Evolutionary conservation across 345 rosid species (phyloP).

Genomic region (Citrus medica): DNA sequence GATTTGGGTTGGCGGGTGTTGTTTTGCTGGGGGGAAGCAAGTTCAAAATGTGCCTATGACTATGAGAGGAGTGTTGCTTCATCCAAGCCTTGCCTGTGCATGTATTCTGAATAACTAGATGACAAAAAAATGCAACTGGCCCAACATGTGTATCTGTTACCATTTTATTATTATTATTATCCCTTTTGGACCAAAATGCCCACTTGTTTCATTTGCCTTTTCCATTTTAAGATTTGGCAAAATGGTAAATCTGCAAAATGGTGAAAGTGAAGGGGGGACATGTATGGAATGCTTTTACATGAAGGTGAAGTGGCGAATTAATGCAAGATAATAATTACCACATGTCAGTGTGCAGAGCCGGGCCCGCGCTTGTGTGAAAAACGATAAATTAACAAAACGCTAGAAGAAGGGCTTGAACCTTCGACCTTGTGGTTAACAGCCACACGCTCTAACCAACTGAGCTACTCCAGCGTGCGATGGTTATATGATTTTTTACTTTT

Average conservation of each 20-base stretch:
- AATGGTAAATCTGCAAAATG: background rate
- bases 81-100: slow-evolving; percentile 35
- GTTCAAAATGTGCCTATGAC: slow-evolving; percentile 30
- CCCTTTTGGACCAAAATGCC: background rate
- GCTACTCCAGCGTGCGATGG: fast-evolving
- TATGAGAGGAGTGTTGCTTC: slow-evolving; percentile 38
- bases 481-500: too few species aligned
- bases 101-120: background rate
- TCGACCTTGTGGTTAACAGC: slow-evolving; percentile 54
- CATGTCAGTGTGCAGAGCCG: background rate
- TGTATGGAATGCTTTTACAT: background rate
- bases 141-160: too few species aligned
- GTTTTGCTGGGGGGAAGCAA: slow-evolving; percentile 21
- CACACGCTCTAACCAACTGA: slow-evolving; percentile 45
- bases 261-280: background rate
- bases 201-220: background rate
- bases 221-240: background rate
- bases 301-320: too few species aligned
- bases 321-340: too few species aligned
- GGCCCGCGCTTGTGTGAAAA: background rate
- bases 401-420: slow-evolving; percentile 46
- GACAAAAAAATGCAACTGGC: background rate
- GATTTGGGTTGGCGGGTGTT: slow-evolving; percentile 49
- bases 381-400: too few species aligned
- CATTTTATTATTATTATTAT: too few species aligned